Base-by-base conservation (phyloP, 2,329 filamentous ascomycete genomes). In the Xylaria hypoxylon region DNA sequence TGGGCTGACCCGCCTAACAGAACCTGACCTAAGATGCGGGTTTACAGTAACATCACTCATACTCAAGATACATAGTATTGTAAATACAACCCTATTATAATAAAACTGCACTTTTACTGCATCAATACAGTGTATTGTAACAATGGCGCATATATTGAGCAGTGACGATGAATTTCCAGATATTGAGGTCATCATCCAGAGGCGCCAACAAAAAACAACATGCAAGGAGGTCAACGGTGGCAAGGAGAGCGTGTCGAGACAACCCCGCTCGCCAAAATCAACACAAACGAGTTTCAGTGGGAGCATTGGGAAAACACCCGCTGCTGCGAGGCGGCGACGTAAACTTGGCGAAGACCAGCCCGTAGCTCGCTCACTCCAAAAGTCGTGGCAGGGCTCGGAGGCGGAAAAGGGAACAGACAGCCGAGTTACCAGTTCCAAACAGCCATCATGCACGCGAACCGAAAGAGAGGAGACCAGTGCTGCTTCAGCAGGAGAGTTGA, bases 161-260 rank as follows among this genome's bases (percentile, higher is more conserved):
- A 72, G 67, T 59, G 80, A 82, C 22, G 81, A 84, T 47, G 82
- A 83, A 38, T 78, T 83, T 28, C 80, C 82, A 1, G 79, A 80
- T 38, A 64, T 82, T 26, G 75, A 78, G 44, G 74, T 76, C 2
- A 65, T 82, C 8, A 51, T 76, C 64, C 68, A 65, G 53, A 68
- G 60, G 24, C 68, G 73, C 24, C 73, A 70, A 64, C 64, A 69
- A 24, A 71, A 62, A 58, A 55, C 52, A 28, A 50, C 59, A 55
- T 26, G 22, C 26, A 59, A 59, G 22, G 61, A 57, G 10, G 50
- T 19, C n/a, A 31, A 60, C 26, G 55, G 40, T 11, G 61, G 65
- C 33, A 70, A 68, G 19, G 59, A 63, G 38, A 53, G 64, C 28
- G 35, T 44, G 10, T 26, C 48, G 42, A 58, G 47, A 24, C 42